A percentile compares a stretch with the other conserved stretches of the same genome.
Conservation (phyloP, 495 filamentous ascomycete species). For the Echria macrotheca region DNA sequence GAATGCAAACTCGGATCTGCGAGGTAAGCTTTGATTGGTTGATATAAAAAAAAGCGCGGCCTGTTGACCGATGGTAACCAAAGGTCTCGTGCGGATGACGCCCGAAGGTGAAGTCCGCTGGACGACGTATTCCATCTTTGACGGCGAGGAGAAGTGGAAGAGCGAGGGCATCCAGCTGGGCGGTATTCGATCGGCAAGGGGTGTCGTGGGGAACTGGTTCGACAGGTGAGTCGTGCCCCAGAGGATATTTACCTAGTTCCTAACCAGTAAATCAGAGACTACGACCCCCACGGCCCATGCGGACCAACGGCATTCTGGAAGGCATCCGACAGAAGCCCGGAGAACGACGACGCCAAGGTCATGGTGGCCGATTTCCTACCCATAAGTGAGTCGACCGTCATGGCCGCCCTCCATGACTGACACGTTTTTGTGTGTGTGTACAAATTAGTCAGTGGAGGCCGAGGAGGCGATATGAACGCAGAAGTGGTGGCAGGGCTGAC, state of each 20-base stretch:
- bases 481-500: no score
- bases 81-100: conserved; percentile 52
- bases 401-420: neutral
- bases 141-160: conserved; percentile 56
- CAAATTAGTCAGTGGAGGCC: conserved; percentile 8
- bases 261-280: conserved; percentile 37
- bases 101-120: conserved; percentile 60
- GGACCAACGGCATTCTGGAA: conserved; percentile 69
- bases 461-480: no score
- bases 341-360: conserved; percentile 13
- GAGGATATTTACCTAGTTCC: neutral
- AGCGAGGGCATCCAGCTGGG: conserved; percentile 64
- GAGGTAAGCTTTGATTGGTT: no score
- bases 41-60: no score
- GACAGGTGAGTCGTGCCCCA: conserved; percentile 44
- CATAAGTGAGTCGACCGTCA: conserved; percentile 10
- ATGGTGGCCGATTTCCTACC: conserved; percentile 20
- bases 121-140: conserved; percentile 58
- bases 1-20: conserved; percentile 52
- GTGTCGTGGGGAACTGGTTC: conserved; percentile 62
- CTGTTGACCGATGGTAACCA: neutral
- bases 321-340: conserved; percentile 38
- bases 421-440: neutral
- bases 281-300: conserved; percentile 52
- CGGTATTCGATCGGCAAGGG: conserved; percentile 49